Percentiles rank a stretch among this genome's conserved stretches.
Evolutionary conservation across 202 grass and related monocot genomes (phyloP).

Genomic region (Setaria italica): DNA sequence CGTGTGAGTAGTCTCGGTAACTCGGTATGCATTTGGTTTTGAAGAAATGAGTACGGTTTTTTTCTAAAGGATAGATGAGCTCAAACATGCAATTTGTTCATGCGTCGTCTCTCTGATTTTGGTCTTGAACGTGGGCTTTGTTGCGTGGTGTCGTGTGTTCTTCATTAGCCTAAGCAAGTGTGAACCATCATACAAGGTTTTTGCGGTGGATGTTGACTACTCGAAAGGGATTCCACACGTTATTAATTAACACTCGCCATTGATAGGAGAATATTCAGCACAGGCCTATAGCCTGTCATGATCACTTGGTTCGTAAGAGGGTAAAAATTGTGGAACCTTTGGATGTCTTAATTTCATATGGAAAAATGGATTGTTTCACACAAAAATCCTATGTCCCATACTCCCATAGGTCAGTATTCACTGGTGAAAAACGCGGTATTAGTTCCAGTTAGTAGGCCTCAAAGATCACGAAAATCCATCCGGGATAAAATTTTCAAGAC

Average conservation of each 20-base stretch:
- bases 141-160: not conserved
- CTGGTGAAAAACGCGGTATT: too few species aligned
- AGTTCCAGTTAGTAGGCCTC: too few species aligned
- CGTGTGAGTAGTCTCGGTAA: not conserved
- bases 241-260: not conserved
- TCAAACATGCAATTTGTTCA: not conserved
- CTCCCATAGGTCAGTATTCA: not conserved
- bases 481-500: too few species aligned
- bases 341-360: not conserved
- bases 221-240: not conserved
- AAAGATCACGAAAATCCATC: too few species aligned
- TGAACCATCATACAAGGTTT: not conserved
- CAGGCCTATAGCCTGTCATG: not conserved
- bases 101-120: not conserved
- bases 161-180: not conserved
- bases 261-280: not conserved
- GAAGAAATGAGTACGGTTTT: not conserved
- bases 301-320: not conserved
- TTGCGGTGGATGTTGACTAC: not conserved
- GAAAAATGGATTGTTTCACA: not conserved
- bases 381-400: not conserved
- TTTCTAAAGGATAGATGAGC: not conserved
- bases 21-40: not conserved
- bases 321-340: not conserved
- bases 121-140: not conserved